A percentile compares a stretch with the other conserved stretches of the same genome.
Conservation (phyloP, 1,284 basidiomycete species). For the Thecaphora frezii region DNA sequence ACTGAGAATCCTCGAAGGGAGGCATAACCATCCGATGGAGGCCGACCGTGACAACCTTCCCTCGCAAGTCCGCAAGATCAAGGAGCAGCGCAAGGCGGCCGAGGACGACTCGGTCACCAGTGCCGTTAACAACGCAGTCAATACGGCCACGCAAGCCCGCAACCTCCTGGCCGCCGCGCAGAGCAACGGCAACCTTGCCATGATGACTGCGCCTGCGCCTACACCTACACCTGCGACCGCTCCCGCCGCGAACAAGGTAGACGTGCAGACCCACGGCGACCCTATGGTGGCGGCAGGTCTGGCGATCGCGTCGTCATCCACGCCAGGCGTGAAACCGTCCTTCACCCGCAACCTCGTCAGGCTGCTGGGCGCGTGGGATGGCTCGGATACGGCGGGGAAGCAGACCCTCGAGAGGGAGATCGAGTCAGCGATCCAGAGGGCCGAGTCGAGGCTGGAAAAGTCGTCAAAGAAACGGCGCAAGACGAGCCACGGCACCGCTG, state of each 20-base stretch:
- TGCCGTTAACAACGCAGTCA: constrained; percentile 8
- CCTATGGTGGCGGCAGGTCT: neutral
- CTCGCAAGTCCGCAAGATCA: constrained; percentile 27
- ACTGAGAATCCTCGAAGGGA: constrained; percentile 27
- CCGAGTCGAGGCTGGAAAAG: constrained; percentile 13
- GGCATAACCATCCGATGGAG: constrained; percentile 39
- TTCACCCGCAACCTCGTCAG: constrained; percentile 28
- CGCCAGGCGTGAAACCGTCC: constrained; percentile 8
- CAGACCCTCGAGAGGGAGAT: constrained; percentile 20
- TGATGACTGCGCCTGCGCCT: constrained; percentile 4
- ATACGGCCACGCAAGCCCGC: constrained; percentile 13
- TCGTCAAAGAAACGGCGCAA: constrained; percentile 14
- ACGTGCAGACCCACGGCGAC: neutral
- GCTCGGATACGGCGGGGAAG: constrained; percentile 11
- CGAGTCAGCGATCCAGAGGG: constrained; percentile 10
- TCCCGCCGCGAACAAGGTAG: constrained; percentile 7
- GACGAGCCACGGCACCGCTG: constrained; percentile 4
- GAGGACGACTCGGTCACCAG: constrained; percentile 7
- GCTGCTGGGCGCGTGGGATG: constrained; percentile 21
- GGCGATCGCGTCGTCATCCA: neutral
- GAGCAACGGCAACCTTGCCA: neutral
- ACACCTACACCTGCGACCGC: constrained; percentile 11
- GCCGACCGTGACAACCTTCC: constrained; percentile 28
- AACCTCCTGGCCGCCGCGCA: constrained; percentile 16
- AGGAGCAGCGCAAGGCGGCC: constrained; percentile 19